A percentile compares a stretch with the other conserved stretches of the same genome.
phyloP scores from a whole-genome alignment of 2,329 filamentous ascomycete species.

The Lachnellula subtilissima region DNA sequence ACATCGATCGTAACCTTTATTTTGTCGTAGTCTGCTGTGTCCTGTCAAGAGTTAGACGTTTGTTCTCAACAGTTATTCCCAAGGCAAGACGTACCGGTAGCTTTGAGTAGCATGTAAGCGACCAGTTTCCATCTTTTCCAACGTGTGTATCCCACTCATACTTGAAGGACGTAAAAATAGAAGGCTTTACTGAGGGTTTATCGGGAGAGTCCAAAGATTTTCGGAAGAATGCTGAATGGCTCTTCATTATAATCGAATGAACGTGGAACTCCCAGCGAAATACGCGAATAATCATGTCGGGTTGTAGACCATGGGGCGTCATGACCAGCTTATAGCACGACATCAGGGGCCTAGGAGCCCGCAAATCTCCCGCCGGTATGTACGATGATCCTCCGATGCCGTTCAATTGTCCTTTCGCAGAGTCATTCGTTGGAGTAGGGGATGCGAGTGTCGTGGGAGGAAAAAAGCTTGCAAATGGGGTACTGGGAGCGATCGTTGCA shows the following conservation, averaged over 20 bases:
- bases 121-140: not conserved
- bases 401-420: too few relatives aligned
- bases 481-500: too few relatives aligned
- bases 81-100: not conserved
- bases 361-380: not conserved
- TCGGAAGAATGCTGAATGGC: not conserved
- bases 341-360: not conserved
- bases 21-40: not conserved
- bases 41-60: not conserved
- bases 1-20: not conserved
- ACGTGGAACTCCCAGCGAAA: not conserved
- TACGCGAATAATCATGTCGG: not conserved
- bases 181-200: not conserved
- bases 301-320: not conserved
- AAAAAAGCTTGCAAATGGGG: too few relatives aligned
- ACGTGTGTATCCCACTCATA: slow-evolving; percentile 2
- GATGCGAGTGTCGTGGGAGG: too few relatives aligned
- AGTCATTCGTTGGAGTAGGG: too few relatives aligned
- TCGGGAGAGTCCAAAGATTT: slow-evolving; percentile 4
- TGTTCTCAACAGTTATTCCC: not conserved
- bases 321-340: not conserved
- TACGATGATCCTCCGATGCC: not conserved
- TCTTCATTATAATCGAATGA: not conserved
- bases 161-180: not conserved
- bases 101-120: not conserved